Percentiles rank a stretch among this genome's conserved stretches.
Conservation (phyloP, 164 flowering plant genomes). For the Nymphaea colorata region DNA sequence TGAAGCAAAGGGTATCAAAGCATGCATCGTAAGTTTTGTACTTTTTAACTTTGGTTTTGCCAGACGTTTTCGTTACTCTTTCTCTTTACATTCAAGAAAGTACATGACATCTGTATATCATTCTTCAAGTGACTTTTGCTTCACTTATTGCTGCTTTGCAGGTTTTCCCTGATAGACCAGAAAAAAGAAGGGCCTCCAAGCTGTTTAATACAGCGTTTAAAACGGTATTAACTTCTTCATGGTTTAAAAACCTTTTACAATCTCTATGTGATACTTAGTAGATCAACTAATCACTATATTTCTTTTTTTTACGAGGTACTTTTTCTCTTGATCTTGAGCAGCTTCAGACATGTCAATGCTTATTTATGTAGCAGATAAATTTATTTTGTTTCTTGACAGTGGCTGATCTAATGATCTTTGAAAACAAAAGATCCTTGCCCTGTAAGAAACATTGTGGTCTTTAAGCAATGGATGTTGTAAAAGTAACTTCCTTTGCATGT, state of each 20-base stretch:
- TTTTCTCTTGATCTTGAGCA: no score
- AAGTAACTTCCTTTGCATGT: no score
- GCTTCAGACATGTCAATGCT: no score
- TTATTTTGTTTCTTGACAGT: no score
- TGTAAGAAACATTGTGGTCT: no score
- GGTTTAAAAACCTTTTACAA: no score
- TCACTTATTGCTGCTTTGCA: conserved; percentile 11
- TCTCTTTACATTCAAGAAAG: not conserved
- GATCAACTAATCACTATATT: no score
- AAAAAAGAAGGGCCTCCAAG: conserved; percentile 73
- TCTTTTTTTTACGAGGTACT: no score
- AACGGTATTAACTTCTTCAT: conserved; percentile 30
- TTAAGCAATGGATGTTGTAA: no score
- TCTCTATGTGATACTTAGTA: not conserved
- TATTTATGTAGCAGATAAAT: no score
- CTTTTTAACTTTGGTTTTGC: not conserved
- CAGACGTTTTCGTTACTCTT: not conserved
- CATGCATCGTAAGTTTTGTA: conserved; percentile 61
- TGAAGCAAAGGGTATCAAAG: conserved; percentile 48
- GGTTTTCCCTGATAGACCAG: conserved; percentile 97
- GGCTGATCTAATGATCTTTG: no score
- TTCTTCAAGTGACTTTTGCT: not conserved
- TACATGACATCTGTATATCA: not conserved
- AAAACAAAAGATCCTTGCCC: no score
- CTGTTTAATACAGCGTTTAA: conserved; percentile 74